A percentile compares a stretch with the other conserved stretches of the same genome.
Evolutionary conservation across 495 filamentous ascomycete genomes (phyloP).

Genomic region (Hypomontagnella monticulosa): DNA sequence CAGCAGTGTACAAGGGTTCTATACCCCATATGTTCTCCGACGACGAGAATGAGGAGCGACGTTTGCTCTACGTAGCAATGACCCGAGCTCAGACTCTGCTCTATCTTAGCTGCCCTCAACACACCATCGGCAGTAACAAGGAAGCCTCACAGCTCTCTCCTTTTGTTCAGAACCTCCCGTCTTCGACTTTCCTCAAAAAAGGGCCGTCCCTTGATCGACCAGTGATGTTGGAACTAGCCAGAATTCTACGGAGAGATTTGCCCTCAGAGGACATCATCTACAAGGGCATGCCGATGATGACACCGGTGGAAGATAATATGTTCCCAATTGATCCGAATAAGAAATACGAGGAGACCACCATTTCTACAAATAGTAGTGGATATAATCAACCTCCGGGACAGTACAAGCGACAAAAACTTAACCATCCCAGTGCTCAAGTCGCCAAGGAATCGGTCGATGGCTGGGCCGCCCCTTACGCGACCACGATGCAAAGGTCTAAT

Average conservation of each 20-base stretch:
- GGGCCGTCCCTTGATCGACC: constrained; percentile 57
- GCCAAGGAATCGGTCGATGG: constrained; percentile 38
- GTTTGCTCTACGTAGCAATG: constrained; percentile 97
- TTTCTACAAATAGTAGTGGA: not conserved
- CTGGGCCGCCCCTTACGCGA: constrained; percentile 50
- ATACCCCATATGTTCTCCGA: constrained; percentile 96
- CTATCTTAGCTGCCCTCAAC: constrained; percentile 85
- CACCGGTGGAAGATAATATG: constrained; percentile 51
- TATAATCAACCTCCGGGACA: constrained; percentile 25
- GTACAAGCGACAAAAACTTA: constrained; percentile 44
- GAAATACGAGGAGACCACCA: constrained; percentile 33
- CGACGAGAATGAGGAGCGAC: constrained; percentile 87
- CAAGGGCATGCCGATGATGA: constrained; percentile 52
- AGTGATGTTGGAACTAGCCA: constrained; percentile 51
- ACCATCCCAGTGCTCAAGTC: constrained; percentile 39
- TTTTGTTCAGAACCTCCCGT: constrained; percentile 50
- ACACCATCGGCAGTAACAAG: constrained; percentile 44
- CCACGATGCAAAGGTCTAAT: constrained; percentile 57
- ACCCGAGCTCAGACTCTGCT: constrained; percentile 89
- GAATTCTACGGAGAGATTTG: constrained; percentile 52
- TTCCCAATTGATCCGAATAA: constrained; percentile 51
- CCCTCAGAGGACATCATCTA: constrained; percentile 54
- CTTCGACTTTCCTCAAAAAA: constrained; percentile 51
- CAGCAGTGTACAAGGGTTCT: constrained; percentile 87
- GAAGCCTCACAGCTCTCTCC: constrained; percentile 51